Base-by-base conservation (phyloP, 345 rosid species). In the Populus pruinosa region DNA sequence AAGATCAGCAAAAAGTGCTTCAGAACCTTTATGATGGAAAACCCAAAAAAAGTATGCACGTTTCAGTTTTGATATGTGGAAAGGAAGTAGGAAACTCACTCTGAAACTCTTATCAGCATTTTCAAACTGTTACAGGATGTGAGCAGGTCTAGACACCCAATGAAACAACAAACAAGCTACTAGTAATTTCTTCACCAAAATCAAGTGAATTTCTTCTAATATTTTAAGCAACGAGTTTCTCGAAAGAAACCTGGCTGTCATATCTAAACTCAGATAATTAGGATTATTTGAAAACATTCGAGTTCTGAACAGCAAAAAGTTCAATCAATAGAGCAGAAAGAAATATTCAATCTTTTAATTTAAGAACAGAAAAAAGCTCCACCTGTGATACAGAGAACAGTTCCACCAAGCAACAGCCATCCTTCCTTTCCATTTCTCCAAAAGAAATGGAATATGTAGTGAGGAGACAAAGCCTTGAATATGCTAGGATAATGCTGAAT, bases 1-100 rank as follows among this genome's bases (percentile, higher is more conserved):
- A 63, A 94, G 92, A 83, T 92, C 97, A 36, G 97, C 98, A 61
- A 91, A 94, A 80, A 94, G 71, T 66, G 97, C 97, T 84, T 94
- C 97, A 1, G 94, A 91, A 81, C 97, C 98, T 94, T 83, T 69
- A 78, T 43, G 23, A 44, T 27, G 55, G 36, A 55, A 14, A 62
- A 16, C 43, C 64, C 11, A 7, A 36, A n/a, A 12, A 27, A 68
- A 70, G 16, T 23, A 36, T n/a, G 1, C 62, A 3, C 5, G 7
- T 49, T 23, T 36, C 2, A 5, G 56, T 36, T 65, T 38, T 14
- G 8, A 23, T 13, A n/a, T 36, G 36, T 77, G 23, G 11, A 53
- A 53, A 20, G 59, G n/a, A 20, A 18, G 59, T 18, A 53, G 59
- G 59, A 53, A 7, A 53, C 59, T 53, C 59, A 53, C 10, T 53